These are phyloP conservation scores for Solanum paucissectum DNA, from an alignment of 257 asterid species.

Conservation along the genomic window DNA sequence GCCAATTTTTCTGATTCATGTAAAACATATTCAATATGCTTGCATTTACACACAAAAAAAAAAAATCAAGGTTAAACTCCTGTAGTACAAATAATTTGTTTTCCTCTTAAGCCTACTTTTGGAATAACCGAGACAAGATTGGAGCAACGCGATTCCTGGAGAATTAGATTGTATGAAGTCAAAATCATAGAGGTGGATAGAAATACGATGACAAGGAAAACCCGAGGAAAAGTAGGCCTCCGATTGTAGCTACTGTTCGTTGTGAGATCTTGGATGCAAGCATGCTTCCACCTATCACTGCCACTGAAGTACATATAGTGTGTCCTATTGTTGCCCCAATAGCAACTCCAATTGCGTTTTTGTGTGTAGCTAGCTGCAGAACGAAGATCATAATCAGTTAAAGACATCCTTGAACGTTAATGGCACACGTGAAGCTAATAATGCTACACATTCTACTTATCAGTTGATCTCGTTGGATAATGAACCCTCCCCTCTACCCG, in stretches of 20 bases:
- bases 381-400: not conserved
- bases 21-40: not conserved
- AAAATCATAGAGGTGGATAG: conserved; percentile 66
- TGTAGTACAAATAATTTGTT: not conserved
- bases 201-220: conserved; percentile 82
- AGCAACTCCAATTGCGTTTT: conserved; percentile 88
- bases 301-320: conserved; percentile 80
- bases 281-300: conserved; percentile 96
- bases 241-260: conserved; percentile 81
- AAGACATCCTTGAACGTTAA: not conserved
- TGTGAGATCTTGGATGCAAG: conserved; percentile 94
- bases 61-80: not conserved
- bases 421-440: not conserved
- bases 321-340: conserved; percentile 79
- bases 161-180: conserved; percentile 19
- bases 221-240: conserved; percentile 88
- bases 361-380: conserved; percentile 85
- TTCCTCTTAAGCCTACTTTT: not conserved
- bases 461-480: not conserved
- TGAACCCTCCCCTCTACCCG: not conserved
- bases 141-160: not conserved
- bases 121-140: not conserved
- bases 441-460: not conserved
- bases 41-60: not conserved
- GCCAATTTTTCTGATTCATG: not conserved